Evolutionary conservation across 441 rosid genomes (phyloP).

Genomic region (Sinapis alba): DNA sequence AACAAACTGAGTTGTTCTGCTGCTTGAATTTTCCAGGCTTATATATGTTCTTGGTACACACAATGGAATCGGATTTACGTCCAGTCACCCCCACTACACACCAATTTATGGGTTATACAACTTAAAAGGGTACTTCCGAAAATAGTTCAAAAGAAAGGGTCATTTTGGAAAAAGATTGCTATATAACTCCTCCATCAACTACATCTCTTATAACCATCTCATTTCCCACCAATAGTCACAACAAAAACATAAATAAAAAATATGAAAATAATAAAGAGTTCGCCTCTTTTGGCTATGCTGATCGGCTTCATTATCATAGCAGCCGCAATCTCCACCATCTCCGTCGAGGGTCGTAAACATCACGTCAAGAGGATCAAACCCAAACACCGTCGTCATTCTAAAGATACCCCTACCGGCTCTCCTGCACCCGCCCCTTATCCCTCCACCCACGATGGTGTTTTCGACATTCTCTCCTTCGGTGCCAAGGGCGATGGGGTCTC

Average conservation of each 20-base stretch:
- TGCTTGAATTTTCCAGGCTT: too few species aligned
- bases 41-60: neutral
- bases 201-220: neutral
- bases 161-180: conserved; percentile 4
- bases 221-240: conserved; percentile 9
- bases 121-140: conserved; percentile 22
- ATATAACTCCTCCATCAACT: conserved; percentile 27
- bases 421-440: conserved; percentile 32
- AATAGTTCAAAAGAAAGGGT: conserved; percentile 27
- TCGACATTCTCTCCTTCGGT: conserved; percentile 37
- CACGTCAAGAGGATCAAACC: conserved; percentile 33
- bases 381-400: conserved; percentile 36
- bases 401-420: conserved; percentile 19
- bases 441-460: conserved; percentile 19
- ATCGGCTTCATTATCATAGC: conserved; percentile 27
- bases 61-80: neutral
- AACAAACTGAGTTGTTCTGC: too few species aligned
- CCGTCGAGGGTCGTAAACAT: conserved; percentile 40
- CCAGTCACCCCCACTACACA: neutral
- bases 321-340: conserved; percentile 34
- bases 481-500: conserved; percentile 41
- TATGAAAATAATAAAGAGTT: conserved; percentile 35
- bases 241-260: neutral
- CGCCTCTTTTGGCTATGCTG: conserved; percentile 28
- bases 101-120: neutral